These are phyloP conservation scores for Filobasidium uniguttulatum DNA, from an alignment of 1,284 basidiomycete genomes.

Conservation along the genomic window DNA sequence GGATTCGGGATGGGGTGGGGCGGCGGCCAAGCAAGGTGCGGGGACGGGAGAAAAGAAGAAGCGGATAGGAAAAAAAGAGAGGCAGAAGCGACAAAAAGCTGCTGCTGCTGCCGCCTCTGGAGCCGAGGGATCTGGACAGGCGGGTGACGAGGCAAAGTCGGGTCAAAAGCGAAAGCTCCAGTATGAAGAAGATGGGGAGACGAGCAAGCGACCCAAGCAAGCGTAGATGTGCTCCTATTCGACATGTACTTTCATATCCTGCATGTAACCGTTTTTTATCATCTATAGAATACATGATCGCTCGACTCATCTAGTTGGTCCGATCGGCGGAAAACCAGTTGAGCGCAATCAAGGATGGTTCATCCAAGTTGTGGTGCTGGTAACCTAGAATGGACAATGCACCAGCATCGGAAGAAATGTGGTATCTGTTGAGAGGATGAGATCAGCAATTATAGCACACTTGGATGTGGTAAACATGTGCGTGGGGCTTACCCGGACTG, in stretches of 20 bases:
- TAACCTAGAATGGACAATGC: constrained; percentile 36
- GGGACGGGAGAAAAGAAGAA: constrained; percentile 26
- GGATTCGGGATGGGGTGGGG: constrained; percentile 9
- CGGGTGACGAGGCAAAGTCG: no score
- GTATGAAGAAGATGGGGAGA: constrained; percentile 11
- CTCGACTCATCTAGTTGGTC: no score
- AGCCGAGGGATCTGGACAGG: background rate
- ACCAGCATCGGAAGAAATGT: constrained; percentile 36
- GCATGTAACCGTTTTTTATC: no score
- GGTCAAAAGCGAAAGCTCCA: constrained; percentile 13
- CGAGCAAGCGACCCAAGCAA: constrained; percentile 18
- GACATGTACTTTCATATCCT: background rate
- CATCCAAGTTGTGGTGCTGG: constrained; percentile 36
- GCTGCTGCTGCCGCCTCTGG: background rate
- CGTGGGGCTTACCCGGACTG: constrained; percentile 21
- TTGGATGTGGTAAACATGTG: background rate
- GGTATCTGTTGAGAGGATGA: constrained; percentile 18
- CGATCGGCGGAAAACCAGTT: constrained; percentile 37
- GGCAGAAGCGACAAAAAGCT: constrained; percentile 21
- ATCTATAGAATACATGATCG: no score
- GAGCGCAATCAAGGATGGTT: constrained; percentile 35
- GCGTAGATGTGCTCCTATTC: background rate
- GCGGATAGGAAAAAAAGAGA: constrained; percentile 39
- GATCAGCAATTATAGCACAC: background rate
- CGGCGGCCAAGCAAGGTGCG: constrained; percentile 14